A percentile compares a stretch with the other conserved stretches of the same genome.
Evolutionary conservation across 805 yeast species (phyloP).

Genomic region (Yamadazyma insecticola): DNA sequence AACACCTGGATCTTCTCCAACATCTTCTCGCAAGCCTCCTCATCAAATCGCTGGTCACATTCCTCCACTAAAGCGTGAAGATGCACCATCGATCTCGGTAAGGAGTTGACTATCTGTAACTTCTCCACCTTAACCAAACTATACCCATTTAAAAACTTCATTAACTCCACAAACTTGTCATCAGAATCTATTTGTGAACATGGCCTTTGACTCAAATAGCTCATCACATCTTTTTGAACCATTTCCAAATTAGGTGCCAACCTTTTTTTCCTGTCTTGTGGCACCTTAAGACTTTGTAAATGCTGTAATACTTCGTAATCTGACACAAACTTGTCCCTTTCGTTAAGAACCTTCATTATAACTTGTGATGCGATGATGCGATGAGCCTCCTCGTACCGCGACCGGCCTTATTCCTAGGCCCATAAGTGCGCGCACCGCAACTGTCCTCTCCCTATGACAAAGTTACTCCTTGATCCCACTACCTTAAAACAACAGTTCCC

Average conservation of each 20-base stretch:
- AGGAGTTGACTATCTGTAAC: constrained; percentile 73
- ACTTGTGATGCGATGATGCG: no score
- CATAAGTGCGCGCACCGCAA: background rate
- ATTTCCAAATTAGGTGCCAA: constrained; percentile 35
- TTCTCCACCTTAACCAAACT: constrained; percentile 77
- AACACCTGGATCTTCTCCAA: constrained; percentile 50
- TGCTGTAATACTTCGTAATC: constrained; percentile 63
- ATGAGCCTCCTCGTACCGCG: background rate
- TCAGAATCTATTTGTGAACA: constrained; percentile 16
- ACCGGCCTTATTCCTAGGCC: background rate
- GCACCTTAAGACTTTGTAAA: constrained; percentile 40
- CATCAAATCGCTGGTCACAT: constrained; percentile 81
- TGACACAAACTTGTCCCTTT: constrained; percentile 56
- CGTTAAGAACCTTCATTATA: constrained; percentile 39
- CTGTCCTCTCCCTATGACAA: background rate
- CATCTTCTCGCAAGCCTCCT: constrained; percentile 57
- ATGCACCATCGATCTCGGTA: constrained; percentile 77
- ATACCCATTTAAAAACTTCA: constrained; percentile 44
- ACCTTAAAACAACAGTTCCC: background rate
- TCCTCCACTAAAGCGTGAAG: constrained; percentile 83
- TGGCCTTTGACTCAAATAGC: constrained; percentile 32
- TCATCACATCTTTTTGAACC: constrained; percentile 43
- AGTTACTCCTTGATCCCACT: background rate
- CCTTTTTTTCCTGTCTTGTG: constrained; percentile 30
- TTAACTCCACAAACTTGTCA: constrained; percentile 30